Percentiles rank a stretch among this genome's conserved stretches.
Evolutionary conservation across 129 eudicot species (phyloP).

Genomic region (Lonicera japonica): DNA sequence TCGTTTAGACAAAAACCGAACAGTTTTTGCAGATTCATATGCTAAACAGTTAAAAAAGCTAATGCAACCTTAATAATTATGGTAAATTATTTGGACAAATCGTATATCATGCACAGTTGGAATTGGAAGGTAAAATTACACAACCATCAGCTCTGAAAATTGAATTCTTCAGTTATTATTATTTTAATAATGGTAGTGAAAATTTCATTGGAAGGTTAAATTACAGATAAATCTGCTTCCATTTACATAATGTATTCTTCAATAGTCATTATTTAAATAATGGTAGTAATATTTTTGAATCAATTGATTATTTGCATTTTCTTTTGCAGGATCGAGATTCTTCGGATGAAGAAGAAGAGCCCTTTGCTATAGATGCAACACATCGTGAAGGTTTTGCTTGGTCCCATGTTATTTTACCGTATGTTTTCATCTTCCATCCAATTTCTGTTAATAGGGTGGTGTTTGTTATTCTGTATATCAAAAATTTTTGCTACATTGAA

Average conservation of each 20-base stretch:
- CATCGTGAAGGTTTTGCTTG: constrained; percentile 60
- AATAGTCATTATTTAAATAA: no score
- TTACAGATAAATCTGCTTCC: background rate
- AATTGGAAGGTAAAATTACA: constrained; percentile 8
- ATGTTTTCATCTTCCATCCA: constrained; percentile 11
- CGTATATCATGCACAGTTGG: background rate
- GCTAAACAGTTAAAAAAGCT: no score
- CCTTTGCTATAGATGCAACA: constrained; percentile 16
- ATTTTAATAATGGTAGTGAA: no score
- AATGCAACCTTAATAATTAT: no score
- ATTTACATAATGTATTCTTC: no score
- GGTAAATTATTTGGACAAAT: no score
- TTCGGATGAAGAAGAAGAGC: constrained; percentile 47
- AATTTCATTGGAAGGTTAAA: no score
- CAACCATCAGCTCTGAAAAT: background rate
- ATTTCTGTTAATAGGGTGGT: background rate
- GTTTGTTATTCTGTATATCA: no score
- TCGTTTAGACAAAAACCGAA: no score
- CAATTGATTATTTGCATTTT: background rate
- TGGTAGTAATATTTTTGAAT: no score
- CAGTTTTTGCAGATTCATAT: no score
- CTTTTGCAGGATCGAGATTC: constrained; percentile 44
- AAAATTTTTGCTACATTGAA: background rate
- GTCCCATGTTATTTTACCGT: constrained; percentile 89
- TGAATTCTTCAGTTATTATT: no score